Percentiles rank a stretch among this genome's conserved stretches.
phyloP scores from a whole-genome alignment of 345 rosid species.

The Camelina neglecta region DNA sequence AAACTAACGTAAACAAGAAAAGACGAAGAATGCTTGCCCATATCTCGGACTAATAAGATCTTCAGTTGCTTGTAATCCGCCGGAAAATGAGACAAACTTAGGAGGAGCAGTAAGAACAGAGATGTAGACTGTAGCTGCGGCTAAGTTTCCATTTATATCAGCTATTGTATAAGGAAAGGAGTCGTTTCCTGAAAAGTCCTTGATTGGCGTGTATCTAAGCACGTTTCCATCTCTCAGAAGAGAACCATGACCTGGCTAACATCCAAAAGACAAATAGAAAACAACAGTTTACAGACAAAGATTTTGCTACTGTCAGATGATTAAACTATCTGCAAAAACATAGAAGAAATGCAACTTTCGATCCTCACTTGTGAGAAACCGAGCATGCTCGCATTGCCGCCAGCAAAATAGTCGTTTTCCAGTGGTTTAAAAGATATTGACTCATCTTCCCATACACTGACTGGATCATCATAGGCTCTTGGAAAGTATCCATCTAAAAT shows the following conservation, averaged over 20 bases:
- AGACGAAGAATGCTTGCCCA: conserved; percentile 51
- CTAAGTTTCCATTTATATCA: conserved; percentile 71
- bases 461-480: conserved; percentile 65
- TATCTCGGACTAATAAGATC: conserved; percentile 72
- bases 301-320: neutral
- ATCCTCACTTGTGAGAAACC: conserved; percentile 69
- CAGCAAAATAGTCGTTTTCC: conserved; percentile 78
- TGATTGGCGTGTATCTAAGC: conserved; percentile 82
- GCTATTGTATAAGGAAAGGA: conserved; percentile 66
- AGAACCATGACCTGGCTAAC: conserved; percentile 84
- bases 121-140: conserved; percentile 63
- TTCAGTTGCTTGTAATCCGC: conserved; percentile 74
- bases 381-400: conserved; percentile 60
- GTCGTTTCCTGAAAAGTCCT: conserved; percentile 74
- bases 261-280: neutral
- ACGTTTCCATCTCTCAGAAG: conserved; percentile 65
- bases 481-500: conserved; percentile 85
- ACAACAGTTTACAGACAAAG: neutral
- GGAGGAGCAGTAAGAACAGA: conserved; percentile 78
- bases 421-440: conserved; percentile 73
- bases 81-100: conserved; percentile 71
- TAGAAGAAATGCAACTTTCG: conserved; percentile 3
- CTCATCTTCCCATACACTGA: conserved; percentile 84
- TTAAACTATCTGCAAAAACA: conserved; percentile 13
- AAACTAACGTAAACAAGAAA: neutral